Conservation (phyloP, 805 yeast genomes). For the Clavispora carvajalis region DNA sequence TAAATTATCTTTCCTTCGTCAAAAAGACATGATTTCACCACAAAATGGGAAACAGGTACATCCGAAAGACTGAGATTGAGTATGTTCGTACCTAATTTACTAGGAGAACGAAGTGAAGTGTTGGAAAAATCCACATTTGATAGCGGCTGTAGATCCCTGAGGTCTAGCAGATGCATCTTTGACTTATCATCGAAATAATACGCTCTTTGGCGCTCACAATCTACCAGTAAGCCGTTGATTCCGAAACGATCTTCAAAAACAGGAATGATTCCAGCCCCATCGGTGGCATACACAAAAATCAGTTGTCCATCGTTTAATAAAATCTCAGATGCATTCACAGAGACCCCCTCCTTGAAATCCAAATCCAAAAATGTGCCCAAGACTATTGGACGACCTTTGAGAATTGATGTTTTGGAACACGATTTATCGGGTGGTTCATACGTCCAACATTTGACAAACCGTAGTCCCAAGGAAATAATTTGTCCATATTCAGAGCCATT, state of each 20-base stretch:
- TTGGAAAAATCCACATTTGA: neutral
- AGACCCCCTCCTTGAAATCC: constrained; percentile 41
- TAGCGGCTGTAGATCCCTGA: neutral
- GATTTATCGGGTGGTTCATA: constrained; percentile 16
- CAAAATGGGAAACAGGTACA: neutral
- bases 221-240: constrained; percentile 17
- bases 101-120: neutral
- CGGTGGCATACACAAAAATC: constrained; percentile 25
- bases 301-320: constrained; percentile 29
- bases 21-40: neutral
- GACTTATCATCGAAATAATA: constrained; percentile 3
- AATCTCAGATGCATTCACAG: constrained; percentile 32
- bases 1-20: neutral
- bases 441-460: constrained; percentile 62
- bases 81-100: neutral
- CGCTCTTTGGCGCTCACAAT: constrained; percentile 9
- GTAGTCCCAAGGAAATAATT: constrained; percentile 53
- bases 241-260: constrained; percentile 3
- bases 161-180: neutral
- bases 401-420: constrained; percentile 5
- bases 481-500: constrained; percentile 13
- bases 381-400: constrained; percentile 57
- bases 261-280: constrained; percentile 12
- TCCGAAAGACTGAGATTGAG: neutral
- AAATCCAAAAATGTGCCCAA: constrained; percentile 45